Conservation (phyloP, 2,329 filamentous ascomycete species). For the Amauroascus niger region DNA sequence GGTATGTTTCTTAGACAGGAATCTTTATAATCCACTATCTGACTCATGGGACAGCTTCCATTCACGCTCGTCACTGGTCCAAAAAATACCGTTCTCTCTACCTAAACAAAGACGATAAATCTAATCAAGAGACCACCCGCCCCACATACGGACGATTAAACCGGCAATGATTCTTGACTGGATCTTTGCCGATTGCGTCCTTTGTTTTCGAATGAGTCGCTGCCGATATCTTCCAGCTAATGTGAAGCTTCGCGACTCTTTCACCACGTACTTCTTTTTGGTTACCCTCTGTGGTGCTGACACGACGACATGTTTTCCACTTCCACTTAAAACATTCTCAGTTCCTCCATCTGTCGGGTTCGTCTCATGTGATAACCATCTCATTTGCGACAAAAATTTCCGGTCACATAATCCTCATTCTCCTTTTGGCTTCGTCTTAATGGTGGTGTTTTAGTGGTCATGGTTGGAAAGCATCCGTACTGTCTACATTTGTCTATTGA, state of each 20-base stretch:
- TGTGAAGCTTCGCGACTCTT: neutral
- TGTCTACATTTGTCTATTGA: conserved; percentile 11
- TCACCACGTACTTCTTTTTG: conserved; percentile 7
- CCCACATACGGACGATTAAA: conserved; percentile 27
- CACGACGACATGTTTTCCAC: neutral
- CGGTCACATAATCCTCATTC: conserved; percentile 14
- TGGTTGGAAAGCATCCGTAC: conserved; percentile 15
- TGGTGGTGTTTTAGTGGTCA: conserved; percentile 13
- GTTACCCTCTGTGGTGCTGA: conserved; percentile 1
- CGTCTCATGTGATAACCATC: neutral
- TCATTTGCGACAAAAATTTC: neutral
- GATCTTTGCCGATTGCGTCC: neutral
- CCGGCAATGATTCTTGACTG: neutral
- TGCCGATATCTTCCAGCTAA: neutral
- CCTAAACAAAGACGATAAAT: conserved; percentile 22
- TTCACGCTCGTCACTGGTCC: conserved; percentile 84
- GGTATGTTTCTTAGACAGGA: conserved; percentile 48
- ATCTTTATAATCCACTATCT: neutral
- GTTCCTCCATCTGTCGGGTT: neutral
- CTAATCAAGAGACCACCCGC: conserved; percentile 28
- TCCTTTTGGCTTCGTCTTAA: conserved; percentile 17
- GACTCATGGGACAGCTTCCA: conserved; percentile 57
- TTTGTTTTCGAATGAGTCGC: neutral
- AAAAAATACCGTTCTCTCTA: conserved; percentile 56
- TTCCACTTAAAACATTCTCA: neutral